phyloP scores from a whole-genome alignment of 352 stramenopile species.

The Globisporangium sylvaticum region DNA sequence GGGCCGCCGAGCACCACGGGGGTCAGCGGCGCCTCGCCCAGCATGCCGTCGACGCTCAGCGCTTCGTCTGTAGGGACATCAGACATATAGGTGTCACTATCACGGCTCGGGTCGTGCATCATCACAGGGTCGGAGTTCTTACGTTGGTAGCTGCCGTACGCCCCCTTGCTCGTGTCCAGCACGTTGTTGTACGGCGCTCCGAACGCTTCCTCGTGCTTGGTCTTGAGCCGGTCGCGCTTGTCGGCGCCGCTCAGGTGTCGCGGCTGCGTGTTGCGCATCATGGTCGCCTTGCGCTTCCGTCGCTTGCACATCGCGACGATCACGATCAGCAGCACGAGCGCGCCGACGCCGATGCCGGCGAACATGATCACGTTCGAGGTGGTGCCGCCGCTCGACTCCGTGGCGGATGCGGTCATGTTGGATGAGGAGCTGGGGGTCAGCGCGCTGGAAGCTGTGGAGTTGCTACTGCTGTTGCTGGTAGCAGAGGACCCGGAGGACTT shows the following conservation, averaged over 20 bases:
- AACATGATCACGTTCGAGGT: slow-evolving; percentile 37
- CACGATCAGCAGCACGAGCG: slow-evolving; percentile 44
- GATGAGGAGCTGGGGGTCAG: neutral
- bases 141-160: slow-evolving; percentile 29
- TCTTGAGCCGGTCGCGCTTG: slow-evolving; percentile 41
- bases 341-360: slow-evolving; percentile 48
- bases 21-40: slow-evolving; percentile 40
- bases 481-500: slow-evolving; percentile 11
- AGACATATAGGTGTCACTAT: slow-evolving; percentile 23
- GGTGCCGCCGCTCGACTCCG: neutral
- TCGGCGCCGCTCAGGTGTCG: slow-evolving; percentile 12
- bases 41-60: slow-evolving; percentile 53
- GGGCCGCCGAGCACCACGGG: slow-evolving; percentile 40
- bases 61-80: slow-evolving; percentile 35
- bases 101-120: slow-evolving; percentile 28
- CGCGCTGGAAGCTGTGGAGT: slow-evolving; percentile 12
- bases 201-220: slow-evolving; percentile 36
- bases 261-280: slow-evolving; percentile 10
- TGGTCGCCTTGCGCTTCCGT: slow-evolving; percentile 25
- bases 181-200: slow-evolving; percentile 46
- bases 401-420: neutral
- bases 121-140: slow-evolving; percentile 35
- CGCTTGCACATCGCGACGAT: slow-evolving; percentile 43
- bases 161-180: slow-evolving; percentile 45
- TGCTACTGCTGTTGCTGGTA: slow-evolving; percentile 15